Base-by-base conservation (phyloP, 148 eudicot genomes). In the Nyssa sinensis region DNA sequence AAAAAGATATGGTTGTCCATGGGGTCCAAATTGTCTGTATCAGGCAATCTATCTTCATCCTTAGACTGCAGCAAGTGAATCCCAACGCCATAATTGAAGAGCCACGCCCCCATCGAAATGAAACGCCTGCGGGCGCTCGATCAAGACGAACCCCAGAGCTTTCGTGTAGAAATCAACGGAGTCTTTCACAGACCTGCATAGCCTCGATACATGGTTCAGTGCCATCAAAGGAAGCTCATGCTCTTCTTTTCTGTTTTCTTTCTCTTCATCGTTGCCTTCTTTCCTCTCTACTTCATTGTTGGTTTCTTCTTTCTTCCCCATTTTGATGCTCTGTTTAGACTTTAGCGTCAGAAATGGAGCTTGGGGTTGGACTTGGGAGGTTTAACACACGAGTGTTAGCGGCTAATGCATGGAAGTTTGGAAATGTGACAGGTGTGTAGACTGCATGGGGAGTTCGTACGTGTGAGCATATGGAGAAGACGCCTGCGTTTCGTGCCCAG, bases 1-100 rank as follows among this genome's bases (percentile, higher is more conserved):
- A 86, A 89, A 41, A 90, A 89, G 61, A 89, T 87, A 51, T 89
- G 93, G 73, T 89, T 89, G 41, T 89, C 93, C 87, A 89, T 81
- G 57, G 88, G 93, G 62, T 89, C 90, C 73, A 89, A 85, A 7
- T 51, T 55, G 6, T 83, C 69, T 0, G 64, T 69, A 76, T 75
- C 29, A 19, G 93, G 90, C 81, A 87, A 77, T 66, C 78, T 82
- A 12, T 81, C 44, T n/a, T 80, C 87, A 74, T 84, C 88, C 57
- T 83, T 77, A 31, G 84, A 67, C 41, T 89, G 86, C 63, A 86
- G 84, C 78, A 89, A 78, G 55, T 89, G 93, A 69, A 89, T 74
- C 47, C 93, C 90, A 33, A 87, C 71, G 3, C 93, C 93, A 47
- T 87, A 89, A 66, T 87, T 89, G 34, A 89, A 89, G 16, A 89